These are phyloP conservation scores for Fusarium sp. DNA, from an alignment of 2,329 filamentous ascomycete genomes.

Conservation along the genomic window DNA sequence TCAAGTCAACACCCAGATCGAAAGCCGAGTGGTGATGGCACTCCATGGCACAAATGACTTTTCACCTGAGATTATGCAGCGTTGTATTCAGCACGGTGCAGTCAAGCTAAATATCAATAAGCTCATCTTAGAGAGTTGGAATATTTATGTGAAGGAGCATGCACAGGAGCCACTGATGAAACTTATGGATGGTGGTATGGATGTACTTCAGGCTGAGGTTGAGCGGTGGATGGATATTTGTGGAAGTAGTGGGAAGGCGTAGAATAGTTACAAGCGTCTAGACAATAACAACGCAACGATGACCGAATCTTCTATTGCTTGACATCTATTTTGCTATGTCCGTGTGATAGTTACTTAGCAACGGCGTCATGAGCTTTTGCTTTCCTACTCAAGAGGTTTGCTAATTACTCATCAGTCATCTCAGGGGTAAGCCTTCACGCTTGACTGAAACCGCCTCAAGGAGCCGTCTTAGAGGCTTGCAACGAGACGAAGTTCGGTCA, in stretches of 20 bases:
- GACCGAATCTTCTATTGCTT: neutral
- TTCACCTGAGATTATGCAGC: conserved; percentile 58
- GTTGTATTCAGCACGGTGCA: conserved; percentile 65
- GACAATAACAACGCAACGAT: neutral
- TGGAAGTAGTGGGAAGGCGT: conserved; percentile 31
- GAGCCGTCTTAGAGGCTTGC: neutral
- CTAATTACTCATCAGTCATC: neutral
- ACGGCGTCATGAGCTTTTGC: neutral
- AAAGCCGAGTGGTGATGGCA: conserved; percentile 57
- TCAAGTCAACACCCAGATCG: conserved; percentile 47
- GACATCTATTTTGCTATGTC: neutral
- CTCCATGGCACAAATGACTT: conserved; percentile 71
- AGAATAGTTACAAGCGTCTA: neutral
- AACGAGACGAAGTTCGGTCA: neutral
- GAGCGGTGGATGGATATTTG: conserved; percentile 37
- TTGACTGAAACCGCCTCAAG: neutral
- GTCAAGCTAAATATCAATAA: conserved; percentile 71
- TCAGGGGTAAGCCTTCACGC: neutral
- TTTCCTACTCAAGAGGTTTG: neutral
- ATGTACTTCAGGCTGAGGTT: conserved; percentile 26
- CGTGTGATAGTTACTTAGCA: neutral
- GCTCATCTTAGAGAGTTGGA: conserved; percentile 55
- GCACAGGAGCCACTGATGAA: conserved; percentile 6
- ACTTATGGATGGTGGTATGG: conserved; percentile 21
- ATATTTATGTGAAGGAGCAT: conserved; percentile 7